Percentiles rank a stretch among this genome's conserved stretches.
phyloP scores from a whole-genome alignment of 768 basidiomycete species.

The Kwoniella bestiolae region DNA sequence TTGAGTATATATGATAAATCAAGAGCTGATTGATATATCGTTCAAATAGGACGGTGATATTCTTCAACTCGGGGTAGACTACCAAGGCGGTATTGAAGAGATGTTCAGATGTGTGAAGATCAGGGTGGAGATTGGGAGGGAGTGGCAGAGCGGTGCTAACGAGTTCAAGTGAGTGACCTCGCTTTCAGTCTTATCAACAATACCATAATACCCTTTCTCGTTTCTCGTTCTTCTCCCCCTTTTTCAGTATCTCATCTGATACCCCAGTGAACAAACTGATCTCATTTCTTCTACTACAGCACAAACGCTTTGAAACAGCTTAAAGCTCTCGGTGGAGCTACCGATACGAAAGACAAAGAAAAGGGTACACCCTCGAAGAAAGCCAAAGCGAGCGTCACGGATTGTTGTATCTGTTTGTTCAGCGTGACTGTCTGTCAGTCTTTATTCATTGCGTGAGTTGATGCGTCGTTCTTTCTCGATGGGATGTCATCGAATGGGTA shows the following conservation, averaged over 20 bases:
- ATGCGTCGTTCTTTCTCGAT: not conserved
- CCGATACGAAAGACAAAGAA: conserved; percentile 23
- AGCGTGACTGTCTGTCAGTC: conserved; percentile 91
- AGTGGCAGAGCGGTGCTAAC: conserved; percentile 87
- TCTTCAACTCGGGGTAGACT: conserved; percentile 93
- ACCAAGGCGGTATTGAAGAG: conserved; percentile 95
- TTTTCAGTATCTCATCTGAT: too few species aligned
- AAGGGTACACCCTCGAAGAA: conserved; percentile 38
- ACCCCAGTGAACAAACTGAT: too few species aligned
- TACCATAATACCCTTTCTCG: too few species aligned
- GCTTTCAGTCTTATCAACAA: not conserved
- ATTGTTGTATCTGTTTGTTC: conserved; percentile 95
- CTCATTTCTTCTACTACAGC: too few species aligned
- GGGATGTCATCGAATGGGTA: not conserved
- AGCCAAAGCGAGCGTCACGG: conserved; percentile 60
- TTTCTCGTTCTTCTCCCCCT: too few species aligned
- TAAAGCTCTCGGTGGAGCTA: conserved; percentile 57
- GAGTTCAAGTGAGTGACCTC: conserved; percentile 76
- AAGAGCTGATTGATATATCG: not conserved
- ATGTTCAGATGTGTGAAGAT: conserved; percentile 98
- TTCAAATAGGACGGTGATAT: conserved; percentile 76
- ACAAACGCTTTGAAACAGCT: conserved; percentile 77
- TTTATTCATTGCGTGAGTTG: conserved; percentile 78
- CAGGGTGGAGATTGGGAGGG: conserved; percentile 81
- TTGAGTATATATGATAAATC: too few species aligned